Evolutionary conservation across 257 asterid genomes (phyloP), one percentile per base, ranked within the genome.

Genomic region (Salvia splendens): DNA sequence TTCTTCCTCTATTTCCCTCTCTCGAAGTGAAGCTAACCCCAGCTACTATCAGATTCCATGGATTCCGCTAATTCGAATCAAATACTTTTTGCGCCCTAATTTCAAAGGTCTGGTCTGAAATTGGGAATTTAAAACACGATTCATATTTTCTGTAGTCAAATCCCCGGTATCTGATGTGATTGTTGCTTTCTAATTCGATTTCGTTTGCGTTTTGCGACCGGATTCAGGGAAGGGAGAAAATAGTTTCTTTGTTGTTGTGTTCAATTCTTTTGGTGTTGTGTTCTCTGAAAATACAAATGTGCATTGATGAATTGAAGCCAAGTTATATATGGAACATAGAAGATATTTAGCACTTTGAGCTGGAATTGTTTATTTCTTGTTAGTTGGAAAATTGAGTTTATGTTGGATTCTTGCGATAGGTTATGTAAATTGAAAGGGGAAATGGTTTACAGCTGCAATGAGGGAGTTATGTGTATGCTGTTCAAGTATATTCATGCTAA

Each of bases 81-180:
- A 24, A 24, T 17, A 17, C 20, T 17, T 0, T 17, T 17, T 17
- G 20, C 0, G 20, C 20, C 20, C 20, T 17, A 17, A 17, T 17
- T 17, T 17, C 20, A 0, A 17, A 17, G 30, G 30, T 24, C 30
- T 24, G 30, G 30, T 1, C 30, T 24, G 2, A 2, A 24, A 24
- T 24, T 24, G 30, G 2, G 30, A 24, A 1, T 24, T 1, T 24
- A 24, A 24, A 0, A 24, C 30, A 24, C 30, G 30, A 24, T 73
- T 35, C 12, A 3, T 6, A 5, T 50, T 59, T 32, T 5, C 11
- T 12, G 3, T 33, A 11, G 41, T 3, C 9, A 14, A 42, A 35
- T 35, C 17, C 58, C 55, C 65, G 48, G 66, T 48, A 65, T 12
- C 42, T 16, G 61, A 12, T 60, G 64, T 61, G 53, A 47, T 65